These are phyloP conservation scores for Brassica rapa DNA, from an alignment of 345 rosid genomes.

Conservation along the genomic window DNA sequence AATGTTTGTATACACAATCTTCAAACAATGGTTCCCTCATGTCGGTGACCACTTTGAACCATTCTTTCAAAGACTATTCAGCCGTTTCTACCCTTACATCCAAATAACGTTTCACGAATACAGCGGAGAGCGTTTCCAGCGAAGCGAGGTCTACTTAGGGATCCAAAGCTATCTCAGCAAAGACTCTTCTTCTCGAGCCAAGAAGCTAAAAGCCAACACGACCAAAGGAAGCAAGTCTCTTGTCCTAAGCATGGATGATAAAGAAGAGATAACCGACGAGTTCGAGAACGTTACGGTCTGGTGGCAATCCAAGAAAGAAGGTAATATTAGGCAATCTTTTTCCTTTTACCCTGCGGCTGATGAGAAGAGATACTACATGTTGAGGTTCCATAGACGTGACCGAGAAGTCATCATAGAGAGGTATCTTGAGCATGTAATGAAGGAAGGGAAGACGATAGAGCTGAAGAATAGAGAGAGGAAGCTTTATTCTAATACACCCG, in stretches of 20 bases:
- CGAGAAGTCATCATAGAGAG: slow-evolving; percentile 38
- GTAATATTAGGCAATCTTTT: slow-evolving; percentile 1
- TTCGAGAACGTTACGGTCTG: slow-evolving; percentile 46
- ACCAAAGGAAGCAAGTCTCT: slow-evolving; percentile 45
- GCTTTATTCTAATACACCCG: slow-evolving; percentile 45
- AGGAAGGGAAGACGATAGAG: slow-evolving; percentile 50
- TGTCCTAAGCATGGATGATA: slow-evolving; percentile 48
- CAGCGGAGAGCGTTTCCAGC: slow-evolving; percentile 39
- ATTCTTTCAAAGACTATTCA: slow-evolving; percentile 14
- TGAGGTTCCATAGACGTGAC: slow-evolving; percentile 51
- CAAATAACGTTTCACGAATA: slow-evolving; percentile 50
- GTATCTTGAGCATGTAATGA: slow-evolving; percentile 46
- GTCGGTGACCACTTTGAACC: slow-evolving; percentile 27
- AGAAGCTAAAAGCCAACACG: slow-evolving; percentile 53
- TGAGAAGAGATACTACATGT: slow-evolving; percentile 45
- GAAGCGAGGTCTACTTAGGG: slow-evolving; percentile 45
- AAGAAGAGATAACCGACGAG: slow-evolving; percentile 50
- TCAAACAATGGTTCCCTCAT: slow-evolving; percentile 41
- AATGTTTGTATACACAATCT: slow-evolving; percentile 42
- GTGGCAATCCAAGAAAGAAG: slow-evolving; percentile 45
- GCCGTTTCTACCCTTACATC: slow-evolving; percentile 46
- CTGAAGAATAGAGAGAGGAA: slow-evolving; percentile 47
- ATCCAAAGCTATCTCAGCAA: slow-evolving; percentile 52
- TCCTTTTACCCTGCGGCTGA: slow-evolving; percentile 41
- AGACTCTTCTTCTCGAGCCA: slow-evolving; percentile 46